Percentiles rank a stretch among this genome's conserved stretches.
Evolutionary conservation across 2,329 filamentous ascomycete genomes (phyloP).

Genomic region (Pezicula radicicola): DNA sequence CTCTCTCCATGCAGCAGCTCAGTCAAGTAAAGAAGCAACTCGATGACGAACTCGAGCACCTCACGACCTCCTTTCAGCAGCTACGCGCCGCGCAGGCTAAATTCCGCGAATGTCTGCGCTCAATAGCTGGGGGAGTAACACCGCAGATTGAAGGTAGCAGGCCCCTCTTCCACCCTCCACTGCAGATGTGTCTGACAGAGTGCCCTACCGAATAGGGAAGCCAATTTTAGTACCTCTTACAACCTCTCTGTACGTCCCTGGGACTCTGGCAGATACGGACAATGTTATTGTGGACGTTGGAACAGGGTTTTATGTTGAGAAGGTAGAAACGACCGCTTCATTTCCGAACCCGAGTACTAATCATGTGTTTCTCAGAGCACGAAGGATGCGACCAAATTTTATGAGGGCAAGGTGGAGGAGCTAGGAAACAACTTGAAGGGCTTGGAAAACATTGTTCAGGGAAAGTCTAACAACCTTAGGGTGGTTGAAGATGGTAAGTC

Average conservation of each 20-base stretch:
- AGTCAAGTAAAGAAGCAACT: slow-evolving; percentile 92
- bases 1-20: slow-evolving; percentile 80
- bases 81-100: slow-evolving; percentile 86
- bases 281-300: slow-evolving; percentile 89
- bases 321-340: slow-evolving; percentile 46
- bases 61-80: slow-evolving; percentile 85
- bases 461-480: slow-evolving; percentile 80
- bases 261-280: slow-evolving; percentile 69
- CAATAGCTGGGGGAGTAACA: slow-evolving; percentile 60
- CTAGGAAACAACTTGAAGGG: slow-evolving; percentile 62
- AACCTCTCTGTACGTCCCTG: slow-evolving; percentile 90
- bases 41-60: slow-evolving; percentile 92
- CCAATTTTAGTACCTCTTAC: slow-evolving; percentile 88
- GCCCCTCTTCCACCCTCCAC: slow-evolving; percentile 11
- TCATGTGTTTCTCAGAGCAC: slow-evolving; percentile 37
- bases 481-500: slow-evolving; percentile 81
- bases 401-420: slow-evolving; percentile 65
- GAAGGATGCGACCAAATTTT: slow-evolving; percentile 62
- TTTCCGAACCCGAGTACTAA: slow-evolving; percentile 5
- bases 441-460: slow-evolving; percentile 64
- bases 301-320: slow-evolving; percentile 93
- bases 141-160: slow-evolving; percentile 34
- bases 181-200: neutral
- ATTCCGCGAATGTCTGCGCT: slow-evolving; percentile 85
- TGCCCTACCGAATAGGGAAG: slow-evolving; percentile 34